Base-by-base conservation (phyloP, 2,329 filamentous ascomycete species). In the Hymenoscyphus fructigenus region DNA sequence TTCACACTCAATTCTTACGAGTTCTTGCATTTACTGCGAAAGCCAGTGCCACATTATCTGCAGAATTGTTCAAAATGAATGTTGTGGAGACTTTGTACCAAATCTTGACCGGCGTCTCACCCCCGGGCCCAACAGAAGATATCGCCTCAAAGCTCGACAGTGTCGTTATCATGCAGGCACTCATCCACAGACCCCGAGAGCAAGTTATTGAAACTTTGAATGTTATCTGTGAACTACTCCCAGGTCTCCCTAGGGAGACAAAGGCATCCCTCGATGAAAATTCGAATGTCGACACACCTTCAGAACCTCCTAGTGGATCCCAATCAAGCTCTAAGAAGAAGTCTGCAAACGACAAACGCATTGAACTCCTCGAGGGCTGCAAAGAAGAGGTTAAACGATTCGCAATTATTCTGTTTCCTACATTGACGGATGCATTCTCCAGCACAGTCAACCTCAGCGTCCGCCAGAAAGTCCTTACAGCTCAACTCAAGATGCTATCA, bases 51-150 rank as follows among this genome's bases (percentile, higher is more conserved):
- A 85, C 85, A 15, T 82, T 97, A 26, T 96, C 95, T 3, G 90
- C 91, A 1, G 94, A 97, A 72, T 84, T 99, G 14, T 89, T 99
- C 77, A 96, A 94, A 78, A 91, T 98, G 85, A 94, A 97, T 71
- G 91, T 99, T 62, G 95, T 99, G 29, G 95, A 98, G 78, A 99
- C 95, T 0, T 82, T 99, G 1, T 99, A 98, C 75, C 95, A 99
- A 77, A 98, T 99, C 53, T 80, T 99, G 59, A 98, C 95, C 0
- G 95, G 95, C 23, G 92, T 99, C 1, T 98, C 95, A 0, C 93
- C 95, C 1, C 95, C 95, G 0, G 86, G 83, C 67, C 91, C 90
- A 38, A 88, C 85, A 1, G 88, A 93, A 41, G 89, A 94, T 75
- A 86, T 92, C 64, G 90, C 88, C 34, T 90, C 87, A 44, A 97